Percentiles rank a stretch among this genome's conserved stretches.
These are phyloP conservation scores for Verticillium nonalfalfae DNA, from an alignment of 2,329 filamentous ascomycete species.

Conservation along the genomic window DNA sequence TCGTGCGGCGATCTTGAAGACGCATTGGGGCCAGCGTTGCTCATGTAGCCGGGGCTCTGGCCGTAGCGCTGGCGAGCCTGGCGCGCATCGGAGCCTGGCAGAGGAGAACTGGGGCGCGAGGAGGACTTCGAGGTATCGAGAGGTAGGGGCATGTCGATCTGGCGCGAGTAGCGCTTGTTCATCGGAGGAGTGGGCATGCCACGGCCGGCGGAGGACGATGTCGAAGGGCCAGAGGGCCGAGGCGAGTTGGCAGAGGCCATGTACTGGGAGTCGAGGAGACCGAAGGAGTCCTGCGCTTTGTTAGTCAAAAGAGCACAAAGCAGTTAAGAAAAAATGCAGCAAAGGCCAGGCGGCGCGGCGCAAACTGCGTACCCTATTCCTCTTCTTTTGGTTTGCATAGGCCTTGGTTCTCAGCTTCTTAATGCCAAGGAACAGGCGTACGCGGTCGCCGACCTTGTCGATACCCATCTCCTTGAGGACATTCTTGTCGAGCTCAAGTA, in stretches of 20 bases:
- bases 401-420: constrained; percentile 76
- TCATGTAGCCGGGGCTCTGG: constrained; percentile 39
- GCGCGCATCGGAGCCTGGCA: constrained; percentile 49
- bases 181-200: constrained; percentile 28
- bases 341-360: neutral
- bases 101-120: constrained; percentile 68
- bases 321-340: neutral
- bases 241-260: constrained; percentile 56
- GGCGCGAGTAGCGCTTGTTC: constrained; percentile 60
- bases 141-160: constrained; percentile 43
- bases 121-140: constrained; percentile 43
- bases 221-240: constrained; percentile 50
- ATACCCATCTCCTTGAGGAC: constrained; percentile 97
- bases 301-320: constrained; percentile 7
- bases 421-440: constrained; percentile 81
- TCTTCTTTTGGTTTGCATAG: constrained; percentile 71
- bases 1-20: constrained; percentile 52
- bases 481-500: constrained; percentile 94
- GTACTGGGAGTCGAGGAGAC: constrained; percentile 63
- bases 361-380: constrained; percentile 64
- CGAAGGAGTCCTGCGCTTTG: constrained; percentile 67
- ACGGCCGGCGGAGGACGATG: constrained; percentile 15
- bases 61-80: constrained; percentile 51
- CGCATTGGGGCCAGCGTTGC: constrained; percentile 42
- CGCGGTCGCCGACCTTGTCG: constrained; percentile 93